Conservation (phyloP, 192 early-diverging fungal species). For the Coemansia sp. region DNA sequence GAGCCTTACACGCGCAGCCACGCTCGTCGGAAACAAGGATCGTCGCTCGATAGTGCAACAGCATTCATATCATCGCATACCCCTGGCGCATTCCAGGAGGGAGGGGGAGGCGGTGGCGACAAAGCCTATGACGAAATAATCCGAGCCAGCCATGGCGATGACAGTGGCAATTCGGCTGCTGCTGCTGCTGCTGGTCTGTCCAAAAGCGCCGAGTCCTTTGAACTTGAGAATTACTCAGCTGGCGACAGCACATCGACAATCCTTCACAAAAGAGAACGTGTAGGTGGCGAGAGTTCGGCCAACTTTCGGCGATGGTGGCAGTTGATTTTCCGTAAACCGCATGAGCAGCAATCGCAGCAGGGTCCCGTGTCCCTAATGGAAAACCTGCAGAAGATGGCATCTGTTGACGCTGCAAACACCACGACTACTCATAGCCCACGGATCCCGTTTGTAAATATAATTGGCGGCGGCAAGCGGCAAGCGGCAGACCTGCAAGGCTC, state of each 20-base stretch:
- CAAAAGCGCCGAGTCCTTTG: conserved; percentile 20
- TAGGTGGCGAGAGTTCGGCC: conserved; percentile 11
- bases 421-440: background rate
- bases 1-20: conserved; percentile 1
- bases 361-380: background rate
- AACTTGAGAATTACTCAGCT: conserved; percentile 22
- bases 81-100: background rate
- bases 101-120: conserved; percentile 4
- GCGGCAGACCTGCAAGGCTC: background rate
- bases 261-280: conserved; percentile 12
- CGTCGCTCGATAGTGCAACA: conserved; percentile 13
- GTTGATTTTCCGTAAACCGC: conserved; percentile 5
- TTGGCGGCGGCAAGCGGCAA: background rate
- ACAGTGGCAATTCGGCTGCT: background rate
- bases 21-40: conserved; percentile 12
- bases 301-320: conserved; percentile 17
- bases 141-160: background rate
- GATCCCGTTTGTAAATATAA: background rate
- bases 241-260: conserved; percentile 48
- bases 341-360: conserved; percentile 1
- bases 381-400: background rate
- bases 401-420: background rate
- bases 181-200: background rate
- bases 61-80: background rate
- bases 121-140: background rate